phyloP scores from a whole-genome alignment of 148 eudicot genomes.

The Drosera capensis region DNA sequence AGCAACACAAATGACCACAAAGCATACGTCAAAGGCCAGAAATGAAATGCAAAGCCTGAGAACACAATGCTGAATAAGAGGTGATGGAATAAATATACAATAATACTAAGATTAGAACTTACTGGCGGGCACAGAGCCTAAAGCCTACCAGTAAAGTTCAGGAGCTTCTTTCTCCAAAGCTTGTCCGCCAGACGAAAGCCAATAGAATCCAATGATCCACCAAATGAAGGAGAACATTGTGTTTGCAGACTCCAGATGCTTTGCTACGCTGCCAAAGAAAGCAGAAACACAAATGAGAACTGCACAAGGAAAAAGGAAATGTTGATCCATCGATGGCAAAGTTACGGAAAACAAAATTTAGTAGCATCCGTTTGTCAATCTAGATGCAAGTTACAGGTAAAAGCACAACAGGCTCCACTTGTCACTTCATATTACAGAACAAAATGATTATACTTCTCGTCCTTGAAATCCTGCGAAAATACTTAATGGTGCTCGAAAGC shows the following conservation, averaged over 20 bases:
- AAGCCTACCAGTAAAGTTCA: conserved; percentile 60
- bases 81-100: conserved; percentile 1
- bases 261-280: background rate
- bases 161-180: conserved; percentile 49
- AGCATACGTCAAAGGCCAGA: conserved; percentile 83
- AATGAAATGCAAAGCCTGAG: conserved; percentile 77
- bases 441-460: no score
- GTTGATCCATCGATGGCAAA: no score
- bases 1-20: conserved; percentile 82
- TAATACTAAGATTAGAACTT: background rate
- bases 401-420: no score
- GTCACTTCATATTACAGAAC: no score
- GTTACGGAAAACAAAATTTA: no score
- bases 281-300: conserved; percentile 11
- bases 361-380: no score
- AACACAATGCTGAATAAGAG: conserved; percentile 13
- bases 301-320: background rate
- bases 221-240: conserved; percentile 80
- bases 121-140: background rate
- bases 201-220: conserved; percentile 95
- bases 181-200: conserved; percentile 70
- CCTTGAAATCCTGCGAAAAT: no score
- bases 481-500: no score
- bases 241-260: conserved; percentile 7
- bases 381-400: no score